A percentile compares a stretch with the other conserved stretches of the same genome.
Evolutionary conservation across 106 monocot genomes (phyloP).

Genomic region (Gastrodia elata): DNA sequence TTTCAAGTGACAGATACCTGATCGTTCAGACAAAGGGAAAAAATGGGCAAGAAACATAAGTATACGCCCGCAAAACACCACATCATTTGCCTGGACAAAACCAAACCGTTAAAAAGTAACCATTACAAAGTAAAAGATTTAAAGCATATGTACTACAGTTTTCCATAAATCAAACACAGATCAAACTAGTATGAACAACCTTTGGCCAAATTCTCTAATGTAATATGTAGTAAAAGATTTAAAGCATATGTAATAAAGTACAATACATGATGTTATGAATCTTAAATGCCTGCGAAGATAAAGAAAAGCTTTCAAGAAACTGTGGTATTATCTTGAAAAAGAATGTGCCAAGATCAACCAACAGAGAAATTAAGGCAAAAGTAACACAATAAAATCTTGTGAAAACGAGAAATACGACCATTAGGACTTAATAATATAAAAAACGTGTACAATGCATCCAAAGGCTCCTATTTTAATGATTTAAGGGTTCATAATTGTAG

Average conservation of each 20-base stretch:
- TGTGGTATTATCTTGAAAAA: background rate
- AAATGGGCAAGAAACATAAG: conserved; percentile 99
- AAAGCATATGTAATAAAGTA: background rate
- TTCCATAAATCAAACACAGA: background rate
- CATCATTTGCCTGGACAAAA: conserved; percentile 86
- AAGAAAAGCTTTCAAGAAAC: background rate
- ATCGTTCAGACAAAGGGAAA: conserved; percentile 95
- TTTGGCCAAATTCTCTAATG: background rate
- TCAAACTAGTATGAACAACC: background rate
- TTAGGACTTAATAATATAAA: background rate
- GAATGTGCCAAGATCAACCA: background rate
- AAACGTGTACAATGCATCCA: background rate
- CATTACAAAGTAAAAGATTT: background rate
- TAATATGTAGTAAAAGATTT: background rate
- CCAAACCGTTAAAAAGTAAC: background rate
- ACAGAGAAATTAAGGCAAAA: background rate
- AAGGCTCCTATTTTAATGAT: background rate
- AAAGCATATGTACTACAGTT: background rate
- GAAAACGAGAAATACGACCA: background rate
- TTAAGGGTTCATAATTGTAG: background rate
- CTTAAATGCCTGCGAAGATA: background rate
- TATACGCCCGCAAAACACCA: conserved; percentile 95
- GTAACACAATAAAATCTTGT: background rate
- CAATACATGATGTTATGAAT: background rate
- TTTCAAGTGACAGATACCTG: conserved; percentile 36